These are phyloP conservation scores for Aureobasidium melanogenum DNA, from an alignment of 2,329 filamentous ascomycete genomes.

Conservation along the genomic window DNA sequence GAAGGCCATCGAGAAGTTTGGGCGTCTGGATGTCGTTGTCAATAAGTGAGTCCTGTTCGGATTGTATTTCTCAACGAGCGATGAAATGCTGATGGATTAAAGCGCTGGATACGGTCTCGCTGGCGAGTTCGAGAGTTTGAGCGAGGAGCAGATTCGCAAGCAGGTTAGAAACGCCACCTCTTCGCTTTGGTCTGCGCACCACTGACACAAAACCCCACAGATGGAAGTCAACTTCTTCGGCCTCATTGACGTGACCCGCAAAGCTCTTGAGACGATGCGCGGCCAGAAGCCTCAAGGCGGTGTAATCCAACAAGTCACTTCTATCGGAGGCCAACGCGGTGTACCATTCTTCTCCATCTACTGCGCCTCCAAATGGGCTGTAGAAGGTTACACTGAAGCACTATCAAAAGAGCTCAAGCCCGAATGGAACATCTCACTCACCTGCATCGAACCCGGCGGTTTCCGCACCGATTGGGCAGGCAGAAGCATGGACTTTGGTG, in stretches of 20 bases:
- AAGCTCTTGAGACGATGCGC: slow-evolving; percentile 37
- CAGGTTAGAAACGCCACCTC: not conserved
- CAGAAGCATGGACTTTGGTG: slow-evolving; percentile 38
- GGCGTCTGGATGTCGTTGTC: slow-evolving; percentile 49
- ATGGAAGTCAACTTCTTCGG: slow-evolving; percentile 55
- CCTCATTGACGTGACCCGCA: slow-evolving; percentile 44
- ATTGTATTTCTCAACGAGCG: rapidly evolving
- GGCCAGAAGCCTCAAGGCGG: slow-evolving; percentile 41
- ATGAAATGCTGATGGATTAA: not conserved
- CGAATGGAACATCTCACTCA: slow-evolving; percentile 40
- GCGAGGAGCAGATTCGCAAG: slow-evolving; percentile 39
- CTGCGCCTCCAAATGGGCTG: slow-evolving; percentile 36
- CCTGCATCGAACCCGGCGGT: slow-evolving; percentile 37
- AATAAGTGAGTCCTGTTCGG: slow-evolving; percentile 37
- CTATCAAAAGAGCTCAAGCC: slow-evolving; percentile 35
- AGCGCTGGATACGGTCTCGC: slow-evolving; percentile 47
- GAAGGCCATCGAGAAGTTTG: slow-evolving; percentile 39
- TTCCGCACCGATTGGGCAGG: slow-evolving; percentile 41
- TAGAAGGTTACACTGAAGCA: slow-evolving; percentile 40
- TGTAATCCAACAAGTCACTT: slow-evolving; percentile 47
- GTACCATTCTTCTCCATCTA: slow-evolving; percentile 34
- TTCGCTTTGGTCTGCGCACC: not conserved
- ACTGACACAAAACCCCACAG: slow-evolving; percentile 23
- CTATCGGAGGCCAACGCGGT: slow-evolving; percentile 41
- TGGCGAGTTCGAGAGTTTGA: slow-evolving; percentile 45